phyloP scores from a whole-genome alignment of 495 filamentous ascomycete genomes.

The Penicillium maclennaniae region DNA sequence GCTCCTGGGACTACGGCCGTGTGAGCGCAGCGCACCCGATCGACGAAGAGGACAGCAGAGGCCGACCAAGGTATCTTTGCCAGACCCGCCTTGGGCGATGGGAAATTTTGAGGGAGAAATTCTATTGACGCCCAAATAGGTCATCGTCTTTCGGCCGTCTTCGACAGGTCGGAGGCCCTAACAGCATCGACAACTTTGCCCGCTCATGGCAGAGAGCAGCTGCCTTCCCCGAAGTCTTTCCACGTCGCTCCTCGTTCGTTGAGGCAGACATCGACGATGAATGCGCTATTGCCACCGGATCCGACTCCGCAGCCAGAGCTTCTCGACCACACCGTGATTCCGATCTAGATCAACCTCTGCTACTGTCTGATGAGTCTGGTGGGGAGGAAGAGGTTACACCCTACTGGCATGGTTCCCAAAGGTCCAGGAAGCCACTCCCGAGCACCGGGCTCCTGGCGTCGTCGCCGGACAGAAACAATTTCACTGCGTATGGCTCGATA shows the following conservation, averaged over 20 bases:
- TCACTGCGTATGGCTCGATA: conserved; percentile 74
- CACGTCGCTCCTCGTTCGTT: conserved; percentile 67
- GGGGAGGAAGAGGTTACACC: conserved; percentile 2
- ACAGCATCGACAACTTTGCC: conserved; percentile 92
- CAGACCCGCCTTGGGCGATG: neutral
- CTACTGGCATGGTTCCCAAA: neutral
- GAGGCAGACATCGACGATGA: conserved; percentile 51
- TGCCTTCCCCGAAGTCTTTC: conserved; percentile 78
- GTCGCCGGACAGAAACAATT: conserved; percentile 65
- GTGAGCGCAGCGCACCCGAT: conserved; percentile 11
- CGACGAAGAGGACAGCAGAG: conserved; percentile 14
- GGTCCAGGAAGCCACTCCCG: conserved; percentile 17
- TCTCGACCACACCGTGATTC: conserved; percentile 27
- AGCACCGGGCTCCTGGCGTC: conserved; percentile 38
- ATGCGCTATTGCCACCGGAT: conserved; percentile 26
- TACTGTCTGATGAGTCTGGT: conserved; percentile 24
- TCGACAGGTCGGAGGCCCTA: conserved; percentile 80
- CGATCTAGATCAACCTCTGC: conserved; percentile 27
- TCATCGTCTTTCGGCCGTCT: conserved; percentile 71
- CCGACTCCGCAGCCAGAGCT: conserved; percentile 24
- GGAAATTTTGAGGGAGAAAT: neutral
- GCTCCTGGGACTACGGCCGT: conserved; percentile 19
- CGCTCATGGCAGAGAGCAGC: conserved; percentile 92
- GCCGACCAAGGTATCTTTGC: conserved; percentile 17
- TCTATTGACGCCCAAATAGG: conserved; percentile 15